Evolutionary conservation across 225 moss, liverwort and hornwort species (phyloP).

Genomic region (Anthoceros angustus): DNA sequence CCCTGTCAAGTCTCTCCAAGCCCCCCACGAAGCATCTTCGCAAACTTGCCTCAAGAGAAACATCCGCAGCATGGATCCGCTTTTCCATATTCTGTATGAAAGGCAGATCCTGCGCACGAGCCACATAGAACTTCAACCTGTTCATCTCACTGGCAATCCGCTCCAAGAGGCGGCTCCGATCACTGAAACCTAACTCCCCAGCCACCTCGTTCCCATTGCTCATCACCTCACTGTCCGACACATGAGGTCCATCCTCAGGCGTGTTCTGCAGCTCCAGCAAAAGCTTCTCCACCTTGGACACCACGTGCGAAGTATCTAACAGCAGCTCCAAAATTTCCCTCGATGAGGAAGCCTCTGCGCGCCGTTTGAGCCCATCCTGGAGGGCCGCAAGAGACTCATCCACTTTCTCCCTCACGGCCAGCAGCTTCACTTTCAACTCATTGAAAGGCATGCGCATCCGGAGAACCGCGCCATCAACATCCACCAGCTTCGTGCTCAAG

Average conservation of each 20-base stretch:
- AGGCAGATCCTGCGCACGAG: conserved; percentile 72
- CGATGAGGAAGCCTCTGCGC: conserved; percentile 68
- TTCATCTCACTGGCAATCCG: conserved; percentile 95
- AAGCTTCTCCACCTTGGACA: conserved; percentile 93
- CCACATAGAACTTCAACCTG: conserved; percentile 82
- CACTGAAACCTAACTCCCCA: conserved; percentile 46
- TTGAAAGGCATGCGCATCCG: conserved; percentile 90
- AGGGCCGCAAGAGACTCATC: conserved; percentile 51
- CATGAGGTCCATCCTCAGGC: conserved; percentile 56
- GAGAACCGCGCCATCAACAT: conserved; percentile 85
- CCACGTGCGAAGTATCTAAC: conserved; percentile 81
- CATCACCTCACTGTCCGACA: conserved; percentile 23
- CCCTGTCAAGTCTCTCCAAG: conserved; percentile 59
- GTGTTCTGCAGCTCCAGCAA: conserved; percentile 67
- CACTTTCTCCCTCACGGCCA: conserved; percentile 50
- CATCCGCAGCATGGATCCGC: conserved; percentile 54
- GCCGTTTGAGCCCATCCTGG: conserved; percentile 68
- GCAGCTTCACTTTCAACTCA: conserved; percentile 56
- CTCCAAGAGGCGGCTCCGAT: conserved; percentile 71
- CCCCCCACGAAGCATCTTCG: conserved; percentile 69
- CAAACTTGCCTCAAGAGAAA: conserved; percentile 52
- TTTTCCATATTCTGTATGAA: conserved; percentile 73
- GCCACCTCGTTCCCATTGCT: conserved; percentile 31
- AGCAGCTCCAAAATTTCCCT: conserved; percentile 71
- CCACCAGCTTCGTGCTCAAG: conserved; percentile 75